These are phyloP conservation scores for Fonsecaea monophora DNA, from an alignment of 2,329 filamentous ascomycete genomes.

Conservation along the genomic window DNA sequence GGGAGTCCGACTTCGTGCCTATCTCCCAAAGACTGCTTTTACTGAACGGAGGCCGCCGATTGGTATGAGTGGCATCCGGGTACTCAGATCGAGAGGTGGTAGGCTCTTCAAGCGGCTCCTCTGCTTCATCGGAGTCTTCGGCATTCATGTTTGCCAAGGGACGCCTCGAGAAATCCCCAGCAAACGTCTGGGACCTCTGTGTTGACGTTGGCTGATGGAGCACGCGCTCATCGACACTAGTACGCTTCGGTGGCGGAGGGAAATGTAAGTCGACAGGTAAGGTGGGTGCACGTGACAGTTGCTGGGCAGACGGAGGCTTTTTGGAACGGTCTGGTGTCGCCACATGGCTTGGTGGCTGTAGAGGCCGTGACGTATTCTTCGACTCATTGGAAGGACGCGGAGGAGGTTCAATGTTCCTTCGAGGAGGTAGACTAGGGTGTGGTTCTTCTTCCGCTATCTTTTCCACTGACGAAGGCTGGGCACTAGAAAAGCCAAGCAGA, in stretches of 20 bases:
- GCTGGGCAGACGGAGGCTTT: slow-evolving; percentile 27
- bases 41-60: slow-evolving; percentile 79
- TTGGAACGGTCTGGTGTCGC: slow-evolving; percentile 30
- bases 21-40: slow-evolving; percentile 78
- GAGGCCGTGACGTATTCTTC: slow-evolving; percentile 29
- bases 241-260: slow-evolving; percentile 46
- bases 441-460: slow-evolving; percentile 33
- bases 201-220: slow-evolving; percentile 15
- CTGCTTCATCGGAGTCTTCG: slow-evolving; percentile 60
- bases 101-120: slow-evolving; percentile 56
- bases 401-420: slow-evolving; percentile 45
- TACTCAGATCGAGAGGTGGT: slow-evolving; percentile 68
- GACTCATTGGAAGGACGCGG: slow-evolving; percentile 37
- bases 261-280: slow-evolving; percentile 39
- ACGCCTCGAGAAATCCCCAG: slow-evolving; percentile 16
- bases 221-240: slow-evolving; percentile 32
- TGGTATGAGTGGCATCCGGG: slow-evolving; percentile 83
- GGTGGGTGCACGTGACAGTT: slow-evolving; percentile 34
- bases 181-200: slow-evolving; percentile 27
- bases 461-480: slow-evolving; percentile 12
- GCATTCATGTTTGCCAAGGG: slow-evolving; percentile 37
- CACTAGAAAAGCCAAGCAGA: slow-evolving; percentile 34
- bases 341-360: slow-evolving; percentile 8
- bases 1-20: slow-evolving; percentile 82
- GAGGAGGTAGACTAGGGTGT: slow-evolving; percentile 60